A percentile compares a stretch with the other conserved stretches of the same genome.
Conservation (phyloP, 352 stramenopile species). For the Nothophytophthora sp. region DNA sequence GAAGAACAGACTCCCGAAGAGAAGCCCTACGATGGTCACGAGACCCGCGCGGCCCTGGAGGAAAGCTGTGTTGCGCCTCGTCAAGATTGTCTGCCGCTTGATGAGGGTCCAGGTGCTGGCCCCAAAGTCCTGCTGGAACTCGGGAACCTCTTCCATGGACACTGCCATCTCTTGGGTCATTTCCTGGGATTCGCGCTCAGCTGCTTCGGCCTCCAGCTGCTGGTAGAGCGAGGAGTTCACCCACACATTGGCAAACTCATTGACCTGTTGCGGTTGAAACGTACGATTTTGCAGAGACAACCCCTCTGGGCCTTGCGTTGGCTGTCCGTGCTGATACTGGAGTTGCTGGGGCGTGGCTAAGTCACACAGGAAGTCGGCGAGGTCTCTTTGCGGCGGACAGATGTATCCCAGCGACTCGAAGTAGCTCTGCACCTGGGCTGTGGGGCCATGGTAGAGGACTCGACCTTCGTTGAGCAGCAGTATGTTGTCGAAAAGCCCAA, state of each 20-base stretch:
- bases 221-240: conserved; percentile 28
- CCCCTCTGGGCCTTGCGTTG: conserved; percentile 3
- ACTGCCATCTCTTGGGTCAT: conserved; percentile 37
- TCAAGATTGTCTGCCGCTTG: conserved; percentile 65
- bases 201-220: conserved; percentile 1
- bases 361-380: conserved; percentile 92
- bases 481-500: conserved; percentile 93
- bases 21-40: conserved; percentile 43
- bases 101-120: conserved; percentile 35
- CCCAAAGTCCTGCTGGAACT: conserved; percentile 40
- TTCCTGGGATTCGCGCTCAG: background rate
- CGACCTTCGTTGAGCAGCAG: conserved; percentile 89
- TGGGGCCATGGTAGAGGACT: conserved; percentile 88
- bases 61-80: conserved; percentile 42
- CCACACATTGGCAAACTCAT: conserved; percentile 45
- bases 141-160: conserved; percentile 28
- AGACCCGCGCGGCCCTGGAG: conserved; percentile 36
- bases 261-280: no score
- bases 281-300: no score
- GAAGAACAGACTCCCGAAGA: conserved; percentile 47
- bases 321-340: conserved; percentile 26
- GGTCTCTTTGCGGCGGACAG: conserved; percentile 65
- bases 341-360: conserved; percentile 43
- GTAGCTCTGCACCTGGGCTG: conserved; percentile 60
- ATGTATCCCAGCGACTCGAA: conserved; percentile 75